Evolutionary conservation across 371 early-diverging fungal species (phyloP).

Genomic region (Haplosporangium sp.): DNA sequence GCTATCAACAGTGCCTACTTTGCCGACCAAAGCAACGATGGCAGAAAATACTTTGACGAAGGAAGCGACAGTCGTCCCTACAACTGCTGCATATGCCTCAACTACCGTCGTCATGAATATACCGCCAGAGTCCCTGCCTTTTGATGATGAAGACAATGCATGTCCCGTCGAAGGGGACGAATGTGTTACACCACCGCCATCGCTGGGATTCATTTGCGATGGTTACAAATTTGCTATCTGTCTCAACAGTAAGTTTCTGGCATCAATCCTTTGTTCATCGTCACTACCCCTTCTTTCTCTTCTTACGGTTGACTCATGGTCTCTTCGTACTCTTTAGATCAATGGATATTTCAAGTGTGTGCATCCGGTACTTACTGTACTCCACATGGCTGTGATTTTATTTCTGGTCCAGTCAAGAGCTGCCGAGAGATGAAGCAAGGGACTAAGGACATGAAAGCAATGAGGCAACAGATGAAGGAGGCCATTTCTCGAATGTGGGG

Average conservation of each 20-base stretch:
- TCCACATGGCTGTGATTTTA: constrained; percentile 27
- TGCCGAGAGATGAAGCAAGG: constrained; percentile 28
- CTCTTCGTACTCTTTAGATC: not conserved
- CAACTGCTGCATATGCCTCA: not conserved
- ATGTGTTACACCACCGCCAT: constrained; percentile 8
- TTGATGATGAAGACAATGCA: not conserved
- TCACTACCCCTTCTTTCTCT: not conserved
- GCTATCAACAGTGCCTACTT: not conserved
- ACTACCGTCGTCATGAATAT: not conserved
- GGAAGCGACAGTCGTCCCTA: no score
- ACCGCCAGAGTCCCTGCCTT: not conserved
- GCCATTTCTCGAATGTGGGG: constrained; percentile 21
- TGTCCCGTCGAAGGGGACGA: constrained; percentile 22
- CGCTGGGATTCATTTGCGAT: constrained; percentile 16
- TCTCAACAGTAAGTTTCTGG: constrained; percentile 6
- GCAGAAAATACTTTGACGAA: no score
- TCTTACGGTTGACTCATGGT: not conserved
- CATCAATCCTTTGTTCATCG: not conserved
- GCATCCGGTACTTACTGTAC: constrained; percentile 39
- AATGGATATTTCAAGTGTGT: constrained; percentile 20
- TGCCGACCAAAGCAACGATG: no score
- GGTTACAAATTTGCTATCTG: constrained; percentile 23
- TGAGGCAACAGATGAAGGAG: constrained; percentile 4
- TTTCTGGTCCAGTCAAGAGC: constrained; percentile 18
- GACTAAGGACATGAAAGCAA: not conserved